Percentiles rank a stretch among this genome's conserved stretches.
phyloP scores from a whole-genome alignment of 495 filamentous ascomycete species.

The Aspergillus taichungensis region DNA sequence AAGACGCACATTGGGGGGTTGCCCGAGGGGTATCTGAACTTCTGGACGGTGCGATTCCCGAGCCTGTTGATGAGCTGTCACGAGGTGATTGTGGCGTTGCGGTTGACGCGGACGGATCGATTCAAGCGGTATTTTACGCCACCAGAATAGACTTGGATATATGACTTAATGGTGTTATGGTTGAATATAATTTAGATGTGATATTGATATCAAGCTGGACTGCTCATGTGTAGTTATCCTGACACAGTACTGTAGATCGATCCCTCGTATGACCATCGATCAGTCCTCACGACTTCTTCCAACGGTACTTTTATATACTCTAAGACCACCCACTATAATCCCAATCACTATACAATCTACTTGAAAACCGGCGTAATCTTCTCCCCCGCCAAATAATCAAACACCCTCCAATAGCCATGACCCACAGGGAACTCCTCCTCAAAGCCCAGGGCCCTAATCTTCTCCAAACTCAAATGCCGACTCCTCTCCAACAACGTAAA shows the following conservation, averaged over 20 bases:
- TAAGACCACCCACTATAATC: too few relatives aligned
- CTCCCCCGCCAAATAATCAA: slow-evolving; percentile 6
- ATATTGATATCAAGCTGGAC: neutral
- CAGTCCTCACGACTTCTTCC: too few relatives aligned
- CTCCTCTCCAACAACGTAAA: slow-evolving; percentile 8
- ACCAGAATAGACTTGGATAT: slow-evolving; percentile 14
- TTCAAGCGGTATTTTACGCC: slow-evolving; percentile 65
- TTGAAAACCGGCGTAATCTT: neutral
- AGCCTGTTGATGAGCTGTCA: slow-evolving; percentile 75
- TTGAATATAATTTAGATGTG: neutral
- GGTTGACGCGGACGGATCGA: slow-evolving; percentile 56
- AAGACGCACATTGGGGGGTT: slow-evolving; percentile 70
- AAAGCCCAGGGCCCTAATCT: slow-evolving; percentile 12
- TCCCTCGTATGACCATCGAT: too few relatives aligned
- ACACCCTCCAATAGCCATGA: slow-evolving; percentile 1
- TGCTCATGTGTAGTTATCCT: neutral
- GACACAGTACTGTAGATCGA: too few relatives aligned
- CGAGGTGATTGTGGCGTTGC: slow-evolving; percentile 56
- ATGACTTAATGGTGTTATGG: neutral
- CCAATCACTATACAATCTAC: too few relatives aligned
- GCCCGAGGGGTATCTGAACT: slow-evolving; percentile 76
- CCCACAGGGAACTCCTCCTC: slow-evolving; percentile 11
- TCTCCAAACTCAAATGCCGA: slow-evolving; percentile 11
- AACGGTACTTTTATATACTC: too few relatives aligned
- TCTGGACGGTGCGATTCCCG: slow-evolving; percentile 79